These are phyloP conservation scores for Botrytis aclada DNA, from an alignment of 2,329 filamentous ascomycete genomes.

Conservation along the genomic window DNA sequence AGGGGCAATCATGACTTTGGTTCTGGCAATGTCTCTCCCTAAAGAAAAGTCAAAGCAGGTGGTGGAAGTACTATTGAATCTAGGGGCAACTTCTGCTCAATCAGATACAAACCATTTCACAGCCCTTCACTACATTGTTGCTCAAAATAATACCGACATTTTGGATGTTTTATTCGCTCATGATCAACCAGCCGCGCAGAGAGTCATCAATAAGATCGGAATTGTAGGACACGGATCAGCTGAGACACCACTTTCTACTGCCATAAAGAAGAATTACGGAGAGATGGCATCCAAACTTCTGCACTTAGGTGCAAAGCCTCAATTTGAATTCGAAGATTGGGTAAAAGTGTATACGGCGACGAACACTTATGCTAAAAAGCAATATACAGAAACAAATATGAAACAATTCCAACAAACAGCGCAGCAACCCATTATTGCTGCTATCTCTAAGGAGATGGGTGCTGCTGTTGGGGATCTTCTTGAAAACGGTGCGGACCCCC, in stretches of 20 bases:
- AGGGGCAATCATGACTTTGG: slow-evolving; percentile 64
- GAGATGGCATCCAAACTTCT: slow-evolving; percentile 59
- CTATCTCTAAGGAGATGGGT: slow-evolving; percentile 51
- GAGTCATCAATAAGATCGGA: slow-evolving; percentile 64
- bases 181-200: slow-evolving; percentile 59
- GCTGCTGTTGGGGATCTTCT: slow-evolving; percentile 52
- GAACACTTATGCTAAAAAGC: slow-evolving; percentile 39
- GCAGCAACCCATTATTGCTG: slow-evolving; percentile 65
- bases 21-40: slow-evolving; percentile 64
- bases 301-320: slow-evolving; percentile 56
- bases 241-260: slow-evolving; percentile 54
- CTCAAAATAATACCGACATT: slow-evolving; percentile 47
- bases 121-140: slow-evolving; percentile 62
- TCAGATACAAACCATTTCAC: slow-evolving; percentile 64
- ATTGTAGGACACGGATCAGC: slow-evolving; percentile 44
- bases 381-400: slow-evolving; percentile 48
- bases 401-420: slow-evolving; percentile 46
- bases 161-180: slow-evolving; percentile 51
- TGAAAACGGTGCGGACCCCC: slow-evolving; percentile 61
- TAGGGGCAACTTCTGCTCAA: slow-evolving; percentile 72
- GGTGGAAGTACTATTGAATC: slow-evolving; percentile 59
- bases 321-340: slow-evolving; percentile 63
- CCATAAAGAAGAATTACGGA: slow-evolving; percentile 53
- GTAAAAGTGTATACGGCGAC: slow-evolving; percentile 52
- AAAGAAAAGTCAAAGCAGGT: slow-evolving; percentile 62